Evolutionary conservation across 1,139 yeast species (phyloP), one percentile per base, ranked within the genome.

Genomic region (Casaregolazyma suthepensis): DNA sequence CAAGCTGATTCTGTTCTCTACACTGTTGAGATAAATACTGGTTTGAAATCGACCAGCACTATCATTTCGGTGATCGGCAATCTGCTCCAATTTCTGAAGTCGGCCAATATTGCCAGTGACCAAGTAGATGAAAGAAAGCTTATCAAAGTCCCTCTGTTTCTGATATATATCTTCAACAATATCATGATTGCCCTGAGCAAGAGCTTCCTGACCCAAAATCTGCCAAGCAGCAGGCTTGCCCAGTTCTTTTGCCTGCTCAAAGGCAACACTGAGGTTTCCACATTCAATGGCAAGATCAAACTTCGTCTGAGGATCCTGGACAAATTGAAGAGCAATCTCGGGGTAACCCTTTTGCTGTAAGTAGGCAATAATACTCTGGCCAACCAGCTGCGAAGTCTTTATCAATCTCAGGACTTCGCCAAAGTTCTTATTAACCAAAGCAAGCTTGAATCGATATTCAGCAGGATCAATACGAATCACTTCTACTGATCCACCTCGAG

Each of bases 291-390:
- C 98, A 64, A 94, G 78, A 63, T 93, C 99, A 66, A 94, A 93
- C 71, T 96, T 82, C 37, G 97, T 89, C 69, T 91, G 96, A 5
- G 98, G 87, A 69, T 94, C 99, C 71, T 89, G 86, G 56, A 94
- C 99, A 69, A 94, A 94, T 69, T 93, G 98, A 58, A 94, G 78
- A 1, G 99, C 99, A 66, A 82, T 76, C 59, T 71, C 73, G 17
- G 99, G 98, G 70, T 86, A 93, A 1, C 99, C 99, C 68, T 89
- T 83, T 76, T 91, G 86, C 69, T 94, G 96, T 66, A 94, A 78
- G 70, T 93, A 94, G 6, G 95, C 93, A 69, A 94, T 91, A 66
- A 94, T 93, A 69, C 91, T 90, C 74, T 94, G 97, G 60, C 99
- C 99, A 54, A 94, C 99, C 66, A 94, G 79, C 66, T 88, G 90